Evolutionary conservation across 306 rosid species (phyloP).

Genomic region (Gillenia trifoliata): DNA sequence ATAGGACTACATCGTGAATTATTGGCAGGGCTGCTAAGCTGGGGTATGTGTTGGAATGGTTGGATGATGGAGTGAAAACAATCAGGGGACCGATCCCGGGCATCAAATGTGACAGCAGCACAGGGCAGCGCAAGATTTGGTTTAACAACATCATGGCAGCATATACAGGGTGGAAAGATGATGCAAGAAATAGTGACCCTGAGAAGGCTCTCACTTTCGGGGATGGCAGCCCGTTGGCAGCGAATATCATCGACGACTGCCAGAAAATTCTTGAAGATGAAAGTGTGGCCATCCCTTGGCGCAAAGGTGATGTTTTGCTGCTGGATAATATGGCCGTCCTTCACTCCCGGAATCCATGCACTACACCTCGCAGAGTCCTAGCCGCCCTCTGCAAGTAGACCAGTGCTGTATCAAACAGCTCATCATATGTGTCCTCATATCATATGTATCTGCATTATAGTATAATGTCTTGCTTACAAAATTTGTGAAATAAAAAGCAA

Average conservation of each 20-base stretch:
- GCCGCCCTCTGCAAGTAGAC: constrained; percentile 51
- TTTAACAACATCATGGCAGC: constrained; percentile 90
- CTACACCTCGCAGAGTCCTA: constrained; percentile 62
- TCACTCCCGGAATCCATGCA: constrained; percentile 66
- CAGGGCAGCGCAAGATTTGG: constrained; percentile 68
- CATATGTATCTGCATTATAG: background rate
- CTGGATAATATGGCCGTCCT: constrained; percentile 83
- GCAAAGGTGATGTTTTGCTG: constrained; percentile 67
- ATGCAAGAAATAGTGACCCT: constrained; percentile 53
- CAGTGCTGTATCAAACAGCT: background rate
- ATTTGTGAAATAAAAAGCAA: background rate
- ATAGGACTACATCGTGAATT: background rate
- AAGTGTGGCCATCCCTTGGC: constrained; percentile 61
- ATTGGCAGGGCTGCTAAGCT: constrained; percentile 66
- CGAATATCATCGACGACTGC: constrained; percentile 57
- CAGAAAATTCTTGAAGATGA: constrained; percentile 65
- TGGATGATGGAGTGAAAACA: constrained; percentile 66
- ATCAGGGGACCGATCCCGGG: constrained; percentile 84
- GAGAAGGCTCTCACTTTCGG: constrained; percentile 79
- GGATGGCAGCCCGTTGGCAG: constrained; percentile 62
- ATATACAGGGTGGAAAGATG: constrained; percentile 54
- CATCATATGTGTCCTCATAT: background rate
- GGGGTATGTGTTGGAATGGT: constrained; percentile 83
- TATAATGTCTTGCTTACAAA: background rate
- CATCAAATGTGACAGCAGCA: constrained; percentile 46